Conservation (phyloP, 2,329 filamentous ascomycete genomes). For the Xylariaceae sp. region DNA sequence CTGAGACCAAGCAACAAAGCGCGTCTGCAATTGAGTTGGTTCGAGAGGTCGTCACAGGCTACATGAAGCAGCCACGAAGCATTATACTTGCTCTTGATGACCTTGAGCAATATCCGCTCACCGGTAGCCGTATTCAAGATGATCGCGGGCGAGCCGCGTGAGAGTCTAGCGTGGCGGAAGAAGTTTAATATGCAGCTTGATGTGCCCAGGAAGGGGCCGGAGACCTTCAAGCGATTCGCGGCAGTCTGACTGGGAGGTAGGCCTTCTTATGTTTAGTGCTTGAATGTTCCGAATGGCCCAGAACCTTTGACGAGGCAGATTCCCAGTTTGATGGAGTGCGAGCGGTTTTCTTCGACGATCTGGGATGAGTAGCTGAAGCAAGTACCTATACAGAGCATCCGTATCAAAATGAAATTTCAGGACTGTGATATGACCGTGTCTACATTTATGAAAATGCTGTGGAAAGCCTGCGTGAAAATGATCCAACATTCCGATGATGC, state of each 20-base stretch:
- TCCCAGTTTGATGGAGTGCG: too few species aligned
- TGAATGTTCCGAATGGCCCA: too few species aligned
- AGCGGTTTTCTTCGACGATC: too few species aligned
- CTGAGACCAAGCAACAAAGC: conserved; percentile 38
- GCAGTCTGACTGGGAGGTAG: conserved; percentile 12
- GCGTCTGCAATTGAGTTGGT: conserved; percentile 39
- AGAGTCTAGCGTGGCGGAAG: background rate
- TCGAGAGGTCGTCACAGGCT: conserved; percentile 41
- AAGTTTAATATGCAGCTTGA: background rate
- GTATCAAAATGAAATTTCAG: too few species aligned
- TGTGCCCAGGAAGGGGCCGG: conserved; percentile 22
- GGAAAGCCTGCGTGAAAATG: too few species aligned
- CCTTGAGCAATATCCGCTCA: conserved; percentile 10
- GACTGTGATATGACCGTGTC: too few species aligned
- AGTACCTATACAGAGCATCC: too few species aligned
- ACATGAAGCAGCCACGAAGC: conserved; percentile 51
- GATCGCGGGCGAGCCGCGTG: conserved; percentile 1
- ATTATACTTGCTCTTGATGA: conserved; percentile 46
- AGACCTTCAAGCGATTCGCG: conserved; percentile 34
- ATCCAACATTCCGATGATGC: too few species aligned
- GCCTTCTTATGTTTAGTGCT: background rate
- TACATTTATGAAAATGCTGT: too few species aligned
- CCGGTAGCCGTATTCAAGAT: conserved; percentile 1
- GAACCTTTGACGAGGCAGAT: too few species aligned
- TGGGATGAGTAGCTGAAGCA: too few species aligned